Base-by-base conservation (phyloP, 2,329 filamentous ascomycete species). In the Paracoccidioides brasiliensis region DNA sequence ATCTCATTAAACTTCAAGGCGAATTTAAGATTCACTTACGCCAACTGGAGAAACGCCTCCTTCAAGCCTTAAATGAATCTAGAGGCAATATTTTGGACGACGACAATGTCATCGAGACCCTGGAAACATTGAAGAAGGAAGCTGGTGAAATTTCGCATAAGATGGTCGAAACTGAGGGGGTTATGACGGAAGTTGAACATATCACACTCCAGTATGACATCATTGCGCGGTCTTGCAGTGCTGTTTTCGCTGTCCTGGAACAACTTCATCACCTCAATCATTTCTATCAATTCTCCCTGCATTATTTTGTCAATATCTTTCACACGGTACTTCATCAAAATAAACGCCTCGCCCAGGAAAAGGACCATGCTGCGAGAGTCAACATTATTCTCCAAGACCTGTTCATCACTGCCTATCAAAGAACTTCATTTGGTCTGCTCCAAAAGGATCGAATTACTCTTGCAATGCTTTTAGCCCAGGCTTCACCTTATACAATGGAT, bases 11-110 rank as follows among this genome's bases (percentile, higher is more conserved):
- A 75, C 82, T 96, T 65, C 93, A 98, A 74, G 93, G 93, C 66
- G 94, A 98, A 73, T 98, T 98, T 80, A 96, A 94, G 74, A 85
- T 97, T n/a, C 91, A 96, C 72, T 81, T 98, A 45, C 86, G 93
- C 60, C 88, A 95, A 70, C 80, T 98, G 33, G 94, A 98, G 77
- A 96, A 95, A 74, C 85, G 88, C 56, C 79, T 98, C 53, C 76
- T 98, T 50, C 90, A 96, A 70, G 91, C 94, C 32, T 83, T 98
- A 66, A 98, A 98, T 67, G 91, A 96, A 72, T 97, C 91, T 55
- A 88, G 89, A 52, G 93, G 93, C 63, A 98, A 98, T 65, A 98
- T 98, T 64, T 81, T 98, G 48, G 93, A 98, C 68, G 94, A 98
- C 65, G 93, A 98, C 73, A 89, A 93, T 63, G 93, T 98, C 64